Conservation (phyloP, 2,329 filamentous ascomycete species). For the Aspergillus sp. region DNA sequence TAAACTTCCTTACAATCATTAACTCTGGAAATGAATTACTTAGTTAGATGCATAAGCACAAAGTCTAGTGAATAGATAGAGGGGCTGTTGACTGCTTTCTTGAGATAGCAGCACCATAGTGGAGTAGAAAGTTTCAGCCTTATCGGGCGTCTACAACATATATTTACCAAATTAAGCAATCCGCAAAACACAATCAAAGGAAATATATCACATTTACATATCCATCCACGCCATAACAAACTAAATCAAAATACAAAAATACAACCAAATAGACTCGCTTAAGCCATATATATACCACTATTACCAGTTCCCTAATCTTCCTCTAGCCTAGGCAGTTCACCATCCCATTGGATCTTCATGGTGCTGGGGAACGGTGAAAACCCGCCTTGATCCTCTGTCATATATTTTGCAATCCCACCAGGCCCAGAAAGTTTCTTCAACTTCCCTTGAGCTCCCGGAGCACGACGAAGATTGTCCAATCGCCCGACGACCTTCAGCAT, state of each 20-base stretch:
- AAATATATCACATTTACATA: not conserved
- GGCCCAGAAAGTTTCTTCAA: conserved; percentile 40
- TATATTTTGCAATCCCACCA: conserved; percentile 44
- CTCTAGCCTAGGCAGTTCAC: conserved; percentile 28
- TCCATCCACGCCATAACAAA: not conserved
- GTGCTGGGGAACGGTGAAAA: conserved; percentile 45
- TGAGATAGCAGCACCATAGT: not conserved
- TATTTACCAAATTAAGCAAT: not conserved
- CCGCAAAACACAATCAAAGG: not conserved
- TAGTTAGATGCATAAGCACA: no score
- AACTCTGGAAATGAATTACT: not conserved
- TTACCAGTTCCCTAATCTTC: conserved; percentile 4
- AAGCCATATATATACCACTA: not conserved
- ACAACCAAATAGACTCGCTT: not conserved
- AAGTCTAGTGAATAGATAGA: no score
- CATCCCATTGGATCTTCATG: conserved; percentile 48
- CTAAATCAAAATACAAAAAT: conserved; percentile 2
- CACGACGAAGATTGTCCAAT: conserved; percentile 42
- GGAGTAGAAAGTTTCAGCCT: not conserved
- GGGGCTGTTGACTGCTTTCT: not conserved
- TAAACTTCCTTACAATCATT: not conserved
- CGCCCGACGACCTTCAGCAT: conserved; percentile 44
- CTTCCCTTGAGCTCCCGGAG: conserved; percentile 41
- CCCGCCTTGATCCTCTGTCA: conserved; percentile 44
- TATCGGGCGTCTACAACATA: not conserved